phyloP scores from a whole-genome alignment of 257 asterid genomes.

The Rubia yunnanensis region DNA sequence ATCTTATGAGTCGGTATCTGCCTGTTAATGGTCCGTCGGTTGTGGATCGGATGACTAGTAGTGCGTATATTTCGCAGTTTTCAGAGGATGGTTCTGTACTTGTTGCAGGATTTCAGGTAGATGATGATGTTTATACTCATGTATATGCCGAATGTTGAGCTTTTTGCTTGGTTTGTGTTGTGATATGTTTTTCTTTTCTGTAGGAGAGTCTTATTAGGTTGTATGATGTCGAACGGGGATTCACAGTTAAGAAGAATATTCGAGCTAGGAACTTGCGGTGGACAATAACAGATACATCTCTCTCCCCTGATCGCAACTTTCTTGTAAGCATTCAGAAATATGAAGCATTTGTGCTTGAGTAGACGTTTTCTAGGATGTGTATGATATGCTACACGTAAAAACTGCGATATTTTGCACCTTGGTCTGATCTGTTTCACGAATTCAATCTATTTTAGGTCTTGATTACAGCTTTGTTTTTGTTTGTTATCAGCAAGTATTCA shows the following conservation, averaged over 20 bases:
- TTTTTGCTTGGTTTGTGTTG: background rate
- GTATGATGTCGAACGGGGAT: conserved; percentile 66
- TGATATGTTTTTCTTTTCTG: conserved; percentile 3
- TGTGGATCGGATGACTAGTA: conserved; percentile 55
- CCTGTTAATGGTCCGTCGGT: conserved; percentile 54
- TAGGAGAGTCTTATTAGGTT: conserved; percentile 84
- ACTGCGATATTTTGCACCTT: background rate
- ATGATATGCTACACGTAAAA: background rate
- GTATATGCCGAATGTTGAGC: background rate
- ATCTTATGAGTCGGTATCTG: conserved; percentile 63
- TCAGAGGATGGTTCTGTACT: conserved; percentile 84
- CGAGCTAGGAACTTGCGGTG: conserved; percentile 75
- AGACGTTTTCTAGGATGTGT: background rate
- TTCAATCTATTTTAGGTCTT: background rate
- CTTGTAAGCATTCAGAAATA: conserved; percentile 44
- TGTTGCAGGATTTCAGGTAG: conserved; percentile 90
- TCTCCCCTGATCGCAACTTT: conserved; percentile 81
- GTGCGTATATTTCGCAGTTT: conserved; percentile 76
- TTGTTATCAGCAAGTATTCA: background rate
- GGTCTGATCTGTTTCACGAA: background rate
- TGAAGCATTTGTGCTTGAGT: conserved; percentile 8
- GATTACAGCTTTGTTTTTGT: background rate
- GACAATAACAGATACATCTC: conserved; percentile 92
- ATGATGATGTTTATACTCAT: background rate
- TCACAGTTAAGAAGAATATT: conserved; percentile 83